Evolutionary conservation across 1,284 basidiomycete genomes (phyloP).

Genomic region (Pulveroboletus sp.): DNA sequence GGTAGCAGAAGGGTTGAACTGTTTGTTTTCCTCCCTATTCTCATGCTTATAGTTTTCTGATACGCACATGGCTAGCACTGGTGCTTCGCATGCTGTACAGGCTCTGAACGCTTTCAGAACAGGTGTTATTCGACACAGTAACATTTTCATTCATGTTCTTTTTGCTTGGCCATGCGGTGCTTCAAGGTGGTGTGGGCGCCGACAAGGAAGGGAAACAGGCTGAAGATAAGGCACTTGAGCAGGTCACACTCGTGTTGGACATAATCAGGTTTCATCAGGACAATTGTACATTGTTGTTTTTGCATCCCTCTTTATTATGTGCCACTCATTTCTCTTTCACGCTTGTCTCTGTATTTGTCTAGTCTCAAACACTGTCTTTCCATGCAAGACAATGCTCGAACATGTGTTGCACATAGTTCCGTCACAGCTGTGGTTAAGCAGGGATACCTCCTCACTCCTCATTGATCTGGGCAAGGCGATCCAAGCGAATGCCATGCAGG

Average conservation of each 20-base stretch:
- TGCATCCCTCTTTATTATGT: background rate
- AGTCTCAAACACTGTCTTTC: conserved; percentile 72
- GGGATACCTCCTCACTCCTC: conserved; percentile 83
- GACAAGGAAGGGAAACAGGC: conserved; percentile 33
- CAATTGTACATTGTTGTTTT: conserved; percentile 59
- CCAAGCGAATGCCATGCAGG: conserved; percentile 56
- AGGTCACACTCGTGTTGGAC: conserved; percentile 81
- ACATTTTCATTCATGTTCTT: conserved; percentile 85
- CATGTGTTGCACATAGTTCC: conserved; percentile 76
- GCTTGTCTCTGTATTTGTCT: no score
- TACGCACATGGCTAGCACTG: conserved; percentile 50
- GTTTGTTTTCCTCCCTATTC: conserved; percentile 39
- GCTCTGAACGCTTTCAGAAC: conserved; percentile 79
- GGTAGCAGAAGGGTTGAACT: conserved; percentile 63
- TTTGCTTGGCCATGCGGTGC: conserved; percentile 70
- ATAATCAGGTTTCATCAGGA: conserved; percentile 84
- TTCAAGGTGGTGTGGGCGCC: conserved; percentile 61
- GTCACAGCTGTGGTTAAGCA: conserved; percentile 78
- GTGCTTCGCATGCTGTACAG: conserved; percentile 87
- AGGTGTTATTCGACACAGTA: conserved; percentile 77
- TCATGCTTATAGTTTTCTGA: background rate
- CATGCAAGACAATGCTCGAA: conserved; percentile 67
- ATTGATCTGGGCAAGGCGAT: conserved; percentile 85
- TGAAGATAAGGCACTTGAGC: conserved; percentile 81
- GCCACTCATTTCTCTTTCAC: background rate